Evolutionary conservation across 2,329 filamentous ascomycete species (phyloP), one percentile per base, ranked within the genome.

Genomic region (Acephala macrosclerotiorum): DNA sequence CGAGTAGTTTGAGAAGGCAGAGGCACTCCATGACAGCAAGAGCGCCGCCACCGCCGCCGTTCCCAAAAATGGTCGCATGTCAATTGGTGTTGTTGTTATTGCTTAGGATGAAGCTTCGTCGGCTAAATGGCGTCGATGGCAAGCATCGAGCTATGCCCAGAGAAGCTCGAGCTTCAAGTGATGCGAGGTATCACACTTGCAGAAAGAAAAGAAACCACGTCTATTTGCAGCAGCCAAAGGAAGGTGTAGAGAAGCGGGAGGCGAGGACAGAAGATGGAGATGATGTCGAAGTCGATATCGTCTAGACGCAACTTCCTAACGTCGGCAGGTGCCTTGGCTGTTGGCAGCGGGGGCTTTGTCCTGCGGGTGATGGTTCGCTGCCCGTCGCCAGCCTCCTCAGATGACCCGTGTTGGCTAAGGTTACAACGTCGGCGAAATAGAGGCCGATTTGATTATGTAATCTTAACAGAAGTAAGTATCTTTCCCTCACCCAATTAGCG

Each of bases 1-100:
- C 61, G 87, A 87, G 73, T 87, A 89, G 76, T 89, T 91, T 69
- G 71, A 77, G 74, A 80, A 83, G 47, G 75, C 81, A 68, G 77
- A 76, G 22, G 75, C 77, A 18, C 80, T 72, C 65, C 77, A 77
- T 66, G 81, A 79, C 74, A 84, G 73, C 68, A 78, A 77, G 70
- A 83, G 75, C 18, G 72, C 66, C 58, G 67, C 72, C 42, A 75
- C 67, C 62, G 69, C 72, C n/a, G 65, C 69, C 29, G 68, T 61
- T 57, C 66, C 67, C 12, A 71, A 58, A 57, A 71, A 57, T 62
- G 57, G 68, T 63, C 71, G 72, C 74, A 76, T 76, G 60, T 59
- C 61, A 40, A 59, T 58, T 45, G 58, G 20, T 58, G 51, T 66
- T 36, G 56, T 64, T 53, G 59, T 68, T 57, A 42, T 64, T 63